These are phyloP conservation scores for Vinca minor DNA, from an alignment of 257 asterid species.

Conservation along the genomic window DNA sequence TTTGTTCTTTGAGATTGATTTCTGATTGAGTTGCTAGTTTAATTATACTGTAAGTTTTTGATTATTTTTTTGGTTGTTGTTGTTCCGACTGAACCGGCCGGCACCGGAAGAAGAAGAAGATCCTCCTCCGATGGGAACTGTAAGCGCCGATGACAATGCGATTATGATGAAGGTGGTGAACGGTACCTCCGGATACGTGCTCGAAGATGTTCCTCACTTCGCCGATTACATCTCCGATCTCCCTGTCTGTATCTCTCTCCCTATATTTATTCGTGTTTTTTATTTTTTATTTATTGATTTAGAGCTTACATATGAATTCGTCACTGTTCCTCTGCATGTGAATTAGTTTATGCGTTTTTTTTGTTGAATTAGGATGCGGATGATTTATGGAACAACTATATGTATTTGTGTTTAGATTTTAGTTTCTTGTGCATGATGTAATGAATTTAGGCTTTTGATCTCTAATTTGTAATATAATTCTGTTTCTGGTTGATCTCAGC, in stretches of 20 bases:
- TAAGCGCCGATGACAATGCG: conserved; percentile 25
- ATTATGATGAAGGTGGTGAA: conserved; percentile 60
- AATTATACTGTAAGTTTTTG: neutral
- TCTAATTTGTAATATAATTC: neutral
- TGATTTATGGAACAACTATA: neutral
- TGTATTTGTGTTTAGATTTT: too few relatives aligned
- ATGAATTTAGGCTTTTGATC: neutral
- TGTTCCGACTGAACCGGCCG: neutral
- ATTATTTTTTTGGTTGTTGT: neutral
- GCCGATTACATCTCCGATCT: conserved; percentile 74
- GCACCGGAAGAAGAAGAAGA: neutral
- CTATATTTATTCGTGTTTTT: neutral
- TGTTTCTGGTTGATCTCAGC: neutral
- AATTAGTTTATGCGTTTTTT: neutral
- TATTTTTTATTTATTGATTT: neutral
- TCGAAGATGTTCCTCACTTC: conserved; percentile 88
- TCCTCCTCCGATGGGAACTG: conserved; percentile 10
- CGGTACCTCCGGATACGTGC: conserved; percentile 71
- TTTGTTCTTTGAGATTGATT: neutral
- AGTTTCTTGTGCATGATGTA: too few relatives aligned
- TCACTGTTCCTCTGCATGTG: neutral
- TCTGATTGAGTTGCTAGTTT: neutral
- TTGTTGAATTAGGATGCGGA: neutral
- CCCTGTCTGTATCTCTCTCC: conserved; percentile 30
- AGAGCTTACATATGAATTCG: neutral